Evolutionary conservation across 164 flowering plant genomes (phyloP).

Genomic region (Cinnamomum micranthum): DNA sequence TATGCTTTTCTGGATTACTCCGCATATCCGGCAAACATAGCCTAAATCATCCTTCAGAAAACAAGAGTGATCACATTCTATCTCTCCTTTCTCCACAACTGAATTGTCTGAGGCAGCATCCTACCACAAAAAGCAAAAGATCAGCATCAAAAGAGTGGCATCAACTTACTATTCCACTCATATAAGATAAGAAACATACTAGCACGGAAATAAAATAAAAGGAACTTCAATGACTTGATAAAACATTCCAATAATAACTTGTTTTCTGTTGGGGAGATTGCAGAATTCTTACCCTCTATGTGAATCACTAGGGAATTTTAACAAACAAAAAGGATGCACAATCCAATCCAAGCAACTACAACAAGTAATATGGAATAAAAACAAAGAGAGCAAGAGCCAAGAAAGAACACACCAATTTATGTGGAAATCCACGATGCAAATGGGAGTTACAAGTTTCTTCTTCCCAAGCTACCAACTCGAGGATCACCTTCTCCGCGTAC

Average conservation of each 20-base stretch:
- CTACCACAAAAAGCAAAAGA: constrained; percentile 17
- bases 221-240: no score
- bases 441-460: no score
- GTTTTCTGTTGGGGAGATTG: no score
- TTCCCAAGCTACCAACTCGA: no score
- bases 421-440: no score
- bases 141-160: neutral
- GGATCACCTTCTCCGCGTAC: no score
- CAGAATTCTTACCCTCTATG: no score
- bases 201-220: neutral
- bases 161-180: neutral
- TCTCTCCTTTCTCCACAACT: constrained; percentile 10
- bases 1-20: constrained; percentile 30
- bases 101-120: constrained; percentile 12
- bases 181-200: neutral
- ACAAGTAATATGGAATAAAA: neutral
- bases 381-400: neutral
- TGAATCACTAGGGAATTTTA: neutral
- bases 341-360: neutral
- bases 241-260: neutral
- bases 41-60: constrained; percentile 42
- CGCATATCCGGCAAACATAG: constrained; percentile 38
- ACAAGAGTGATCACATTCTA: constrained; percentile 33
- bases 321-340: neutral
- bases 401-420: no score